Conservation (phyloP, 2,329 filamentous ascomycete species). For the Septoria petroselini region DNA sequence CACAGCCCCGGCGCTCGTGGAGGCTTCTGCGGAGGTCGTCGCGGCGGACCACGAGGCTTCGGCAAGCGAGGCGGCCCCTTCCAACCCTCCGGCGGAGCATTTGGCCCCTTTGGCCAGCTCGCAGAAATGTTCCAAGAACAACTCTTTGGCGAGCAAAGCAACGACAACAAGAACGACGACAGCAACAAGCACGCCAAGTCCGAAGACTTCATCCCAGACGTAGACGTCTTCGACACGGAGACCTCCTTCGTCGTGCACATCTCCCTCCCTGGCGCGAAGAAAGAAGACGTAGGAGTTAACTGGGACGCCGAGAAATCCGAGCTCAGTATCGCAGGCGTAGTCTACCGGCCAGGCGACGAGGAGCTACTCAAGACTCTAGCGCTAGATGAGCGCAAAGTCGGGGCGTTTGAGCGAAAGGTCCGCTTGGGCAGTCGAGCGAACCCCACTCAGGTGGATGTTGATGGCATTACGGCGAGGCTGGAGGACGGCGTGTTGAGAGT, state of each 20-base stretch:
- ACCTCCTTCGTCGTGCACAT: constrained; percentile 65
- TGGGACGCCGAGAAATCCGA: constrained; percentile 68
- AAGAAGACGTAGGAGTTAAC: constrained; percentile 72
- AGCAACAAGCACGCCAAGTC: constrained; percentile 12
- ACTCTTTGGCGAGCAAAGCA: constrained; percentile 38
- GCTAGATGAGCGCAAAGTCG: constrained; percentile 66
- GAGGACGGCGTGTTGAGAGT: constrained; percentile 74
- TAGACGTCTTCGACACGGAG: constrained; percentile 71
- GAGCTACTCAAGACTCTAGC: constrained; percentile 65
- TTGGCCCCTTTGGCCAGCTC: constrained; percentile 32
- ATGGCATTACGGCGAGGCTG: constrained; percentile 69
- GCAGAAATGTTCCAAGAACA: constrained; percentile 38
- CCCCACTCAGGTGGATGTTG: constrained; percentile 62
- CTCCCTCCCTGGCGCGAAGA: constrained; percentile 73
- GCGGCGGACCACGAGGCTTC: constrained; percentile 34
- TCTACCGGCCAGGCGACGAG: constrained; percentile 67
- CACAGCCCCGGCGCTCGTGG: constrained; percentile 33
- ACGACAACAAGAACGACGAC: constrained; percentile 19
- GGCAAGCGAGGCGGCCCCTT: constrained; percentile 22
- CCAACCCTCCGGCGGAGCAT: constrained; percentile 25
- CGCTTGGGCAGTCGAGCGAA: constrained; percentile 55
- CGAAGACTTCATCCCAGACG: constrained; percentile 58
- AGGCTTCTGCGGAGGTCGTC: constrained; percentile 30
- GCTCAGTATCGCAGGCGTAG: constrained; percentile 67
- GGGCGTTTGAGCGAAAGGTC: constrained; percentile 70